phyloP scores from a whole-genome alignment of 768 basidiomycete genomes.

The Suillus paluster region DNA sequence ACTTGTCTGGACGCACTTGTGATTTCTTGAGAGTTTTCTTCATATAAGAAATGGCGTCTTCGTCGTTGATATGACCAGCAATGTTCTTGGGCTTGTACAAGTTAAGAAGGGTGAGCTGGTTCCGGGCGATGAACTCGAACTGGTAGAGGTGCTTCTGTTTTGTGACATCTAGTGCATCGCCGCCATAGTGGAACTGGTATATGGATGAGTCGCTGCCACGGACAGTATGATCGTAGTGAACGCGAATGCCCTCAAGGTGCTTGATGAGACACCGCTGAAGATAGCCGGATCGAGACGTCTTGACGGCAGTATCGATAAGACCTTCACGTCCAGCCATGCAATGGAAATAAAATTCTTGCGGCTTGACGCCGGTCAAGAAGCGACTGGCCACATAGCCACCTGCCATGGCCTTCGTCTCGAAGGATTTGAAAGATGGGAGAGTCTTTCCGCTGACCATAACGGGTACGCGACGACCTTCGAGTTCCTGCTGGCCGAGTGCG shows the following conservation, averaged over 20 bases:
- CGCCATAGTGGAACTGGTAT: slow-evolving; percentile 97
- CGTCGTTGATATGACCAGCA: slow-evolving; percentile 61
- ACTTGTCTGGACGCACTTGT: slow-evolving; percentile 44
- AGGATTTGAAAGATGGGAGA: slow-evolving; percentile 93
- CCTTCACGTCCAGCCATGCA: slow-evolving; percentile 99
- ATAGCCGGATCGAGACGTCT: slow-evolving; percentile 98
- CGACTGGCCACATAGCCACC: slow-evolving; percentile 98
- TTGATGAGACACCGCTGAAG: slow-evolving; percentile 98
- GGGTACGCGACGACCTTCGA: slow-evolving; percentile 98
- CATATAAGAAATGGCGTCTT: slow-evolving; percentile 77
- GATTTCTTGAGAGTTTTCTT: slow-evolving; percentile 87
- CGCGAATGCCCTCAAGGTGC: slow-evolving; percentile 93
- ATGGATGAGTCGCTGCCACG: slow-evolving; percentile 93
- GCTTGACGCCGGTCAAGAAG: slow-evolving; percentile 97
- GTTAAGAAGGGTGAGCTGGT: slow-evolving; percentile 78
- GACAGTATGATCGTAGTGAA: slow-evolving; percentile 98
- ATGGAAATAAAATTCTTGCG: slow-evolving; percentile 99
- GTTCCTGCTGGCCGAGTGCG: slow-evolving; percentile 93
- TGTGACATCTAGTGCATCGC: slow-evolving; percentile 95
- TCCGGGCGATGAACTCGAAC: slow-evolving; percentile 92
- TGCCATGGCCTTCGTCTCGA: slow-evolving; percentile 97
- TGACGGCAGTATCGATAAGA: slow-evolving; percentile 98
- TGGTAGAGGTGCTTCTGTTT: slow-evolving; percentile 95
- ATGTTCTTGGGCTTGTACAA: slow-evolving; percentile 67
- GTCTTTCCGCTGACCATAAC: slow-evolving; percentile 99